phyloP scores from a whole-genome alignment of 805 yeast genomes.

The Wickerhamiella qilinensis region DNA sequence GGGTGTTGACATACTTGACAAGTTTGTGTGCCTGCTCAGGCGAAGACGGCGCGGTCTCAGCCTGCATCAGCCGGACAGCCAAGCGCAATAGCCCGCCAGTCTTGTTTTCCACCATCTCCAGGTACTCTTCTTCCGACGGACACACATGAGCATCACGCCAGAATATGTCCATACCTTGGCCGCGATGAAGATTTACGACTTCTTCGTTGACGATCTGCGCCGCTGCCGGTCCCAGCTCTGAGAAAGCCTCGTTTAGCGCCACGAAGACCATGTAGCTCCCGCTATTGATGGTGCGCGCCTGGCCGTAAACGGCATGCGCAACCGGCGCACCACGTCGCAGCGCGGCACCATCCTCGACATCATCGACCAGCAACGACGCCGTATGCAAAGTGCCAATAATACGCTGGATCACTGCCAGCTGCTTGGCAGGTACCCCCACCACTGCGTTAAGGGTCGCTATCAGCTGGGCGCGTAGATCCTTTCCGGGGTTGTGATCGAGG shows the following conservation, averaged over 20 bases:
- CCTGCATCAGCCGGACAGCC: constrained; percentile 49
- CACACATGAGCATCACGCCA: constrained; percentile 60
- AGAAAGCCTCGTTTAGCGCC: constrained; percentile 38
- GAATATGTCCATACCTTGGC: constrained; percentile 77
- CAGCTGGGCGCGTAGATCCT: constrained; percentile 34
- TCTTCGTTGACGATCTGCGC: constrained; percentile 44
- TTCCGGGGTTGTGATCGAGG: constrained; percentile 36
- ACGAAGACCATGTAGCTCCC: constrained; percentile 70
- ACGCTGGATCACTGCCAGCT: constrained; percentile 27
- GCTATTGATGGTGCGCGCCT: constrained; percentile 65
- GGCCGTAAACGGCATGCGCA: constrained; percentile 64
- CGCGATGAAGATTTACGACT: constrained; percentile 65
- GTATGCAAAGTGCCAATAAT: constrained; percentile 48
- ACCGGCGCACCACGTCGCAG: constrained; percentile 64
- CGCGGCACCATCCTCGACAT: constrained; percentile 65
- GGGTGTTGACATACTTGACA: constrained; percentile 47
- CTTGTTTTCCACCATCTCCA: constrained; percentile 69
- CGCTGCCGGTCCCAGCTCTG: constrained; percentile 21
- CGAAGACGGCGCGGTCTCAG: too few relatives aligned
- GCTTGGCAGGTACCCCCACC: constrained; percentile 27
- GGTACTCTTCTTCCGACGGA: constrained; percentile 49
- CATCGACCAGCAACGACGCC: constrained; percentile 63
- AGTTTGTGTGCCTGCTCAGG: constrained; percentile 19
- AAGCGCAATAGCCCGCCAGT: constrained; percentile 82
- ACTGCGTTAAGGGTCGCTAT: constrained; percentile 39